A percentile compares a stretch with the other conserved stretches of the same genome.
Conservation (phyloP, 1,284 basidiomycete species). For the Trichosporon sp. region DNA sequence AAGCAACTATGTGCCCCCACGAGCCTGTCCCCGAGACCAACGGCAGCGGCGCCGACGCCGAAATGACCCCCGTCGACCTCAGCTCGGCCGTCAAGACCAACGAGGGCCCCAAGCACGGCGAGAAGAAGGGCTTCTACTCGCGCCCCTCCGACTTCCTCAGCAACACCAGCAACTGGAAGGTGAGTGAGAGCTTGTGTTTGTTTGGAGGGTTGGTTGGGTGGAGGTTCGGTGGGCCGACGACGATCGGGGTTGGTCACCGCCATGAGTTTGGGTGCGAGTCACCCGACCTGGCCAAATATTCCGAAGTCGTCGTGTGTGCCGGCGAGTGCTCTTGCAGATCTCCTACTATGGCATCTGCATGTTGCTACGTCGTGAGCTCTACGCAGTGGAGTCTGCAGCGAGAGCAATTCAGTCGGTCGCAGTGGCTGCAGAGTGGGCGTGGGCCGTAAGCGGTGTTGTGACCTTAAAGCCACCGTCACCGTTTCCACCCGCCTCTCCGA, state of each 20-base stretch:
- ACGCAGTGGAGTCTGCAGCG: too few relatives aligned
- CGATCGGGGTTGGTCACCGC: not conserved
- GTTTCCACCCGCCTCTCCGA: not conserved
- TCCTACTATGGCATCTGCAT: too few relatives aligned
- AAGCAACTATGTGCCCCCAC: conserved; percentile 17
- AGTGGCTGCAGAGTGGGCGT: not conserved
- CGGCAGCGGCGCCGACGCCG: conserved; percentile 49
- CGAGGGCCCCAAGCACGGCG: conserved; percentile 39
- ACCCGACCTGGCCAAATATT: not conserved
- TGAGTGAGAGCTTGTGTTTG: too few relatives aligned
- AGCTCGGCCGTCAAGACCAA: conserved; percentile 41
- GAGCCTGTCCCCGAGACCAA: conserved; percentile 45
- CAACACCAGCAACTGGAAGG: conserved; percentile 83
- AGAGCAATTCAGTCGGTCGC: too few relatives aligned
- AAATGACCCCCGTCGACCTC: conserved; percentile 26
- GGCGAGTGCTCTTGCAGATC: too few relatives aligned
- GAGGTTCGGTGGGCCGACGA: not conserved
- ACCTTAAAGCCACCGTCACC: not conserved
- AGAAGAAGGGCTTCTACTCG: conserved; percentile 71
- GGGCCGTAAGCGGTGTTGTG: not conserved
- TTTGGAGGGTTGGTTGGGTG: not conserved
- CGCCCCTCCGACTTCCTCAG: conserved; percentile 85
- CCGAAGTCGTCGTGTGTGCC: too few relatives aligned
- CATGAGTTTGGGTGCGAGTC: not conserved
- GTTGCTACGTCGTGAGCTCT: too few relatives aligned